These are phyloP conservation scores for Phlyctochytrium planicorne DNA, from an alignment of 192 early-diverging fungal genomes.

Conservation along the genomic window DNA sequence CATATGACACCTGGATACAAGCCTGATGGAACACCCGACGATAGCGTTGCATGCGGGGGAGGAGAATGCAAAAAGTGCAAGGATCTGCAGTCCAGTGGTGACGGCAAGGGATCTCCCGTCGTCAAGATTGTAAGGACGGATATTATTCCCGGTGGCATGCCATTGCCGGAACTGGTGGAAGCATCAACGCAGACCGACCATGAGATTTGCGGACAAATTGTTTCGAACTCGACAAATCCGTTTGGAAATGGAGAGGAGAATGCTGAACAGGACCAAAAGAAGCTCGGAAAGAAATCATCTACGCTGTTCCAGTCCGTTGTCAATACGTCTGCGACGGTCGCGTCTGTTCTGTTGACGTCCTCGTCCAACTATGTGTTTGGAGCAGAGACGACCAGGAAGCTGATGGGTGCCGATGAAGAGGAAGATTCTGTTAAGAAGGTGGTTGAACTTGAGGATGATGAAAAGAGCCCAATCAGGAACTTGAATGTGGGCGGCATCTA, in stretches of 20 bases:
- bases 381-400: slow-evolving; percentile 27
- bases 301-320: slow-evolving; percentile 12
- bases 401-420: slow-evolving; percentile 26
- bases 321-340: slow-evolving; percentile 19
- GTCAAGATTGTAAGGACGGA: slow-evolving; percentile 23
- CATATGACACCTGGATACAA: slow-evolving; percentile 31
- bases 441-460: not conserved
- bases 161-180: slow-evolving; percentile 11
- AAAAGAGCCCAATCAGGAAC: slow-evolving; percentile 13
- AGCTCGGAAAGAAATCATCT: not conserved
- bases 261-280: not conserved
- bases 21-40: not conserved
- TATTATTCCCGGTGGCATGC: slow-evolving; percentile 22
- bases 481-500: slow-evolving; percentile 37
- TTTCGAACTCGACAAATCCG: not conserved
- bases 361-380: slow-evolving; percentile 30
- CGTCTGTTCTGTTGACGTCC: slow-evolving; percentile 19
- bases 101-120: not conserved
- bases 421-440: not conserved
- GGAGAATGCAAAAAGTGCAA: not conserved
- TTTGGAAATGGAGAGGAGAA: not conserved
- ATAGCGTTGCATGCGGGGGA: not conserved
- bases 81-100: not conserved
- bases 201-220: not conserved
- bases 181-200: slow-evolving; percentile 10